Evolutionary conservation across 1,284 basidiomycete genomes (phyloP), one percentile per base, ranked within the genome.

Genomic region (Ceratobasidium sp.): DNA sequence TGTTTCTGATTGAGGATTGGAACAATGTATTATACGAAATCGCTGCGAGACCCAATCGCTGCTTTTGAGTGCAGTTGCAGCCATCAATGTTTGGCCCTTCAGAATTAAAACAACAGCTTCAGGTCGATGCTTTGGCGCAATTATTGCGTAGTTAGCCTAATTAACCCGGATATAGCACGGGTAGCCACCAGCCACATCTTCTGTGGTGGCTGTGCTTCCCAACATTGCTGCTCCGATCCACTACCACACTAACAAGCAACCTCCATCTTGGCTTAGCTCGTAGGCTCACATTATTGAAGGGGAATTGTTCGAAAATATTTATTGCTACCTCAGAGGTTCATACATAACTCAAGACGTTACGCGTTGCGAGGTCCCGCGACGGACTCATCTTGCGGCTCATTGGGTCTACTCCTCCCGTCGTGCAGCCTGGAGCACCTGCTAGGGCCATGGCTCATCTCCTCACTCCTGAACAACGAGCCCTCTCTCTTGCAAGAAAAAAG

Each of bases 381-480:
- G 19, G 13, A 62, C 39, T 64, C 19, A 19, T 63, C 24, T 16
- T 46, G 19, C 22, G 39, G 13, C 5, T n/a, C 5, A n/a, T 29
- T 11, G 5, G 53, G 53, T 19, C 53, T 29, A 56, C 14, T 9
- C 27, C 27, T 34, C 9, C 53, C 8, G 13, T n/a, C 5, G 9
- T 31, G 24, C 34, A 41, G 6, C 9, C 22, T 19, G 8, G 19
- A 11, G 37, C 37, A 41, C n/a, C n/a, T 8, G 22, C 14, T 14
- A 39, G 27, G 9, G 46, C 13, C 14, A 71, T 71, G 68, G 19
- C 29, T 1, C 68, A 61, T 53, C 66, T 65, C n/a, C 68, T 75
- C 34, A 72, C 68, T 9, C 59, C 66, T 13, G 74, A 75, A 29
- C 74, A 75, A 61, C 49, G 19, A 48, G 74, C 74, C 7, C 49